Evolutionary conservation across 225 moss, liverwort and hornwort genomes (phyloP), one percentile per base, ranked within the genome.

Genomic region (Neckera pumila): DNA sequence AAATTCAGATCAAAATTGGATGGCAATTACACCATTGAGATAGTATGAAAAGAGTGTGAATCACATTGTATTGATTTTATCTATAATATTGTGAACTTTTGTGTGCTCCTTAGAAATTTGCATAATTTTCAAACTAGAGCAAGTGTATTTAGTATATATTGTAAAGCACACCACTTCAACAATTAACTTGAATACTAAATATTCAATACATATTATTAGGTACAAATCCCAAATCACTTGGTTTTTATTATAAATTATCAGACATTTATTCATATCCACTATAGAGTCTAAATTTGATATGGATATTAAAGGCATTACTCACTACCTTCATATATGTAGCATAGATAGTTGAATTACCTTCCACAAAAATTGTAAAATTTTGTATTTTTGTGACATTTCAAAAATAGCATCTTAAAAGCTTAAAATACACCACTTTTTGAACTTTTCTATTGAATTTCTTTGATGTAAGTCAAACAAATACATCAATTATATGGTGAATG

Each of bases 81-180:
- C 12, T 23, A 4, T 7, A 38, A 38, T 38, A 22, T 2, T 38
- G 0, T 7, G 8, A n/a, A 67, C 7, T n/a, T 67, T 2, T n/a
- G 7, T 67, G 0, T 65, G 11, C 1, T 0, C 20, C 2, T 34
- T 34, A 5, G 2, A 18, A 65, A 34, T 34, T 65, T 65, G 34
- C 10, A 18, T 34, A 34, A 10, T 65, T 65, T 65, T 0, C 5
- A 65, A 65, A 36, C 2, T 36, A 19, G 2, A 5, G 3, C 1
- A 66, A 2, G 6, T 36, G 10, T 66, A 0, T 66, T 66, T 36
- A 66, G 6, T 19, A 10, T 10, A 34, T 18, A 18, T 34, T 34
- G 10, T 3, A 0, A 0, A 70, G 4, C 5, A 40, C 8, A 70
- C 14, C 14, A 40, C 25, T 70, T 70, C 40, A 40, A 70, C 8